Evolutionary conservation across 495 filamentous ascomycete species (phyloP).

Genomic region (Hyaloscypha bicolor): DNA sequence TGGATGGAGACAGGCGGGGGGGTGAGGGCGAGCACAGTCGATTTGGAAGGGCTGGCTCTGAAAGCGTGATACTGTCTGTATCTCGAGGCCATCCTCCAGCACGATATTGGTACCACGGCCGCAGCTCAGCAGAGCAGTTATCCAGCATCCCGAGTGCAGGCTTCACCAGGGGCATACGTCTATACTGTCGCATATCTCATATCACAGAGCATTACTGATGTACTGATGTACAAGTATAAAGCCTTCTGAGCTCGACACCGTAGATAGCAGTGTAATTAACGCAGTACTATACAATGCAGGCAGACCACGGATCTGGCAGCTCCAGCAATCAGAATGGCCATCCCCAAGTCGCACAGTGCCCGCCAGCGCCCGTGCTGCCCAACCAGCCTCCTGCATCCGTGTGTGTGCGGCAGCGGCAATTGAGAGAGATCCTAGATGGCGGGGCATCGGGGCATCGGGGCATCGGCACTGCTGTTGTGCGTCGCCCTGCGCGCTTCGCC

Average conservation of each 20-base stretch:
- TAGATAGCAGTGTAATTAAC: no score
- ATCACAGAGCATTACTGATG: no score
- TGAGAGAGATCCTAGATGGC: neutral
- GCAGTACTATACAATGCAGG: no score
- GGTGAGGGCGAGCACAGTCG: neutral
- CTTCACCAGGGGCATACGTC: no score
- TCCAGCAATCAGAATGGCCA: neutral
- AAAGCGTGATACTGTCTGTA: neutral
- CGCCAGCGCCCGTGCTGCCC: neutral
- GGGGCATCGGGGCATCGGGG: neutral
- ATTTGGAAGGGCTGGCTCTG: neutral
- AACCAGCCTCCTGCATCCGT: neutral
- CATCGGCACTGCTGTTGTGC: neutral
- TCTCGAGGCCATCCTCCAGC: neutral
- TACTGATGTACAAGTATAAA: no score
- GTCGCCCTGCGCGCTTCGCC: neutral
- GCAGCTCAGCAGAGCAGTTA: neutral
- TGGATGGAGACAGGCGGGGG: neutral
- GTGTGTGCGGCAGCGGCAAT: neutral
- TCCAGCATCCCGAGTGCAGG: neutral
- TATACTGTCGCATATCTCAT: no score
- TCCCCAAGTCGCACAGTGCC: neutral
- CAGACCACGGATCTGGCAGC: neutral
- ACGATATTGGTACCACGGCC: neutral
- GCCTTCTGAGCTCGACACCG: no score